Evolutionary conservation across 106 monocot species (phyloP).

Genomic region (Narthecium ossifragum): DNA sequence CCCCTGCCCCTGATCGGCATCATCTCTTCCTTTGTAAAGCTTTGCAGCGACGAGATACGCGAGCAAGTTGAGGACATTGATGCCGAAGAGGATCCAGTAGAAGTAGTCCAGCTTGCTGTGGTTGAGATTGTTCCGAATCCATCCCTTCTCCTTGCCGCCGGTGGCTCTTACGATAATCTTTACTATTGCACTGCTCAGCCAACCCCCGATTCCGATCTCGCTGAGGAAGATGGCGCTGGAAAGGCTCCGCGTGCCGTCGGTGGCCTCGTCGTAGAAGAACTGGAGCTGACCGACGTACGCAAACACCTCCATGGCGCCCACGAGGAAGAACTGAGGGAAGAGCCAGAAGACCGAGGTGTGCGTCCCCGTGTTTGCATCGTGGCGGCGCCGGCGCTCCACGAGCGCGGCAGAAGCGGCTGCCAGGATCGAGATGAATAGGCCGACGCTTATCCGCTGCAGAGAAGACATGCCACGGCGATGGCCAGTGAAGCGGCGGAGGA

Average conservation of each 20-base stretch:
- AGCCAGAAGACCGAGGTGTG: constrained; percentile 52
- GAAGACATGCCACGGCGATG: constrained; percentile 35
- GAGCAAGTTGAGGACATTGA: constrained; percentile 26
- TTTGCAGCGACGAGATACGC: constrained; percentile 23
- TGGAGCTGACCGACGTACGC: constrained; percentile 52
- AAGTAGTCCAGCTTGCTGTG: constrained; percentile 20
- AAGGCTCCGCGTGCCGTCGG: constrained; percentile 76
- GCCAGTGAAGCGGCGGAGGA: constrained; percentile 44
- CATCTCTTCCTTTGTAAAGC: constrained; percentile 17
- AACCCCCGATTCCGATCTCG: no score
- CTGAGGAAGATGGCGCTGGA: no score
- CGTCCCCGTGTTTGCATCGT: constrained; percentile 9
- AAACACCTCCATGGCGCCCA: constrained; percentile 41
- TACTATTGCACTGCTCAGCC: no score
- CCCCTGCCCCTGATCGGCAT: no score
- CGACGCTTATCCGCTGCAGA: constrained; percentile 58
- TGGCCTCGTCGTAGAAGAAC: constrained; percentile 71
- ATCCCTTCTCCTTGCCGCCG: constrained; percentile 26
- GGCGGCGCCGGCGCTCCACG: constrained; percentile 33
- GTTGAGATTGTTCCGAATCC: constrained; percentile 47
- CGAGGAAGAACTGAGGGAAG: constrained; percentile 49
- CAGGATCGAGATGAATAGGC: constrained; percentile 36
- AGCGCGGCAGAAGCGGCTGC: constrained; percentile 34
- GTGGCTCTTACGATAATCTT: no score
- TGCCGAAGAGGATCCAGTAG: constrained; percentile 32